phyloP scores from a whole-genome alignment of 345 rosid species.

The Syzygium aromaticum region DNA sequence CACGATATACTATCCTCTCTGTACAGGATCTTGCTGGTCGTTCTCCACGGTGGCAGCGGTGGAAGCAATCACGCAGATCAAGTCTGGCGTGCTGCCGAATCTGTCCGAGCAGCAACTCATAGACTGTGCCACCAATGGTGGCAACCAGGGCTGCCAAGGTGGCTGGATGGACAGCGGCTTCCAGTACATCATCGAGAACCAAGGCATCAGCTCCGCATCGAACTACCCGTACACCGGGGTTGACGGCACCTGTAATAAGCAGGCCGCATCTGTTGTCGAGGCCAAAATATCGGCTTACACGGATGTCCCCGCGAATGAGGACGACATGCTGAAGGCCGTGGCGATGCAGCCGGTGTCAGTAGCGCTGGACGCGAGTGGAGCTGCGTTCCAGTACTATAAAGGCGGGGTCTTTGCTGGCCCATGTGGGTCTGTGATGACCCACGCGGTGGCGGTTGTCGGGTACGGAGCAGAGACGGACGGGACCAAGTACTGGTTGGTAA shows the following conservation, averaged over 20 bases:
- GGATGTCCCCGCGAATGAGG: conserved; percentile 33
- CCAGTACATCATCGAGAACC: conserved; percentile 13
- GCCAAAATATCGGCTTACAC: conserved; percentile 24
- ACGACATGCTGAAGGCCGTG: conserved; percentile 40
- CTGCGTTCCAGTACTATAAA: conserved; percentile 13
- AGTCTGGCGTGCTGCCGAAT: conserved; percentile 13
- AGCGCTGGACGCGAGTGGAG: conserved; percentile 17
- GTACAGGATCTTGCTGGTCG: not conserved
- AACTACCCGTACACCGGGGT: conserved; percentile 14
- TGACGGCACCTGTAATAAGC: conserved; percentile 10
- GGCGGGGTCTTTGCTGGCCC: conserved; percentile 22
- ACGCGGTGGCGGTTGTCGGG: conserved; percentile 41
- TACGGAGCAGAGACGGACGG: conserved; percentile 25
- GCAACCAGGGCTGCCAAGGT: conserved; percentile 34
- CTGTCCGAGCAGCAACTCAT: conserved; percentile 63
- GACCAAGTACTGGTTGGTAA: conserved; percentile 35
- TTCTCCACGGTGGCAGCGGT: not conserved
- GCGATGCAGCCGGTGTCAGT: conserved; percentile 59
- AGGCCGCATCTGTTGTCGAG: conserved; percentile 6
- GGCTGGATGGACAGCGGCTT: conserved; percentile 28
- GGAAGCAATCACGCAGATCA: conserved; percentile 20
- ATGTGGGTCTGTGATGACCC: conserved; percentile 16
- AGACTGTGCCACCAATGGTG: conserved; percentile 25
- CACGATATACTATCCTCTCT: not conserved
- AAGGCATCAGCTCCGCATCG: conserved; percentile 15